phyloP scores from a whole-genome alignment of 2,329 filamentous ascomycete species.

The Pestalotiopsis sp. region DNA sequence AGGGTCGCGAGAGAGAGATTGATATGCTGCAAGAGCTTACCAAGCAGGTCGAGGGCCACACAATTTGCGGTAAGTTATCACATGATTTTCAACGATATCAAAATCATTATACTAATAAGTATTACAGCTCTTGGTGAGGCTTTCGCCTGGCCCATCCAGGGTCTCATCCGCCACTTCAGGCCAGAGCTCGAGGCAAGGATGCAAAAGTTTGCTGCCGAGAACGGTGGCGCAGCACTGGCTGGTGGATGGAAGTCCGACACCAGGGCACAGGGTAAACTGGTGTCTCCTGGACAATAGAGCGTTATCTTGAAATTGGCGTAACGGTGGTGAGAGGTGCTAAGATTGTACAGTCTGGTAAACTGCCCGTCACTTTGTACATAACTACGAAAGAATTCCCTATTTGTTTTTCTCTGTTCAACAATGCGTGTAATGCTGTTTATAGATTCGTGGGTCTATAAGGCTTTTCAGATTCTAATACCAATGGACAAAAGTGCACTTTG shows the following conservation, averaged over 20 bases:
- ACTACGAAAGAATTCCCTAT: slow-evolving; percentile 10
- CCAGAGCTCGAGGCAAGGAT: slow-evolving; percentile 94
- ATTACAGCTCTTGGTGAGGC: slow-evolving; percentile 83
- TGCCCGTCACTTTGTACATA: slow-evolving; percentile 27
- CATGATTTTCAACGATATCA: not conserved
- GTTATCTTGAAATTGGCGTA: slow-evolving; percentile 14
- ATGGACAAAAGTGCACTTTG: not conserved
- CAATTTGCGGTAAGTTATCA: slow-evolving; percentile 83
- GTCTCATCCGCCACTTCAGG: slow-evolving; percentile 96
- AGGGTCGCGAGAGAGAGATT: slow-evolving; percentile 88
- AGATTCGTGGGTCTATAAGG: not conserved
- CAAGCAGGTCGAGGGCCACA: slow-evolving; percentile 99
- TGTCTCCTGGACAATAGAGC: slow-evolving; percentile 85
- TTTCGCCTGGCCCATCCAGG: slow-evolving; percentile 98
- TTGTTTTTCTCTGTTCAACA: slow-evolving; percentile 8
- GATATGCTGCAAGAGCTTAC: slow-evolving; percentile 99
- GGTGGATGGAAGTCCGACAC: slow-evolving; percentile 86
- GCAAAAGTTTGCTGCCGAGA: slow-evolving; percentile 73
- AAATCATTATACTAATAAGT: slow-evolving; percentile 29
- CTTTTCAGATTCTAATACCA: not conserved
- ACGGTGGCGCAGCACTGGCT: slow-evolving; percentile 75
- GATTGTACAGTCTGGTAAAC: slow-evolving; percentile 16
- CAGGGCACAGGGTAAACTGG: slow-evolving; percentile 75
- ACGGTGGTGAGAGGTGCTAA: slow-evolving; percentile 12
- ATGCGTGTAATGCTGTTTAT: not conserved